Evolutionary conservation across 192 early-diverging fungal genomes (phyloP), one percentile per base, ranked within the genome.

Genomic region (Linnemannia zychae): DNA sequence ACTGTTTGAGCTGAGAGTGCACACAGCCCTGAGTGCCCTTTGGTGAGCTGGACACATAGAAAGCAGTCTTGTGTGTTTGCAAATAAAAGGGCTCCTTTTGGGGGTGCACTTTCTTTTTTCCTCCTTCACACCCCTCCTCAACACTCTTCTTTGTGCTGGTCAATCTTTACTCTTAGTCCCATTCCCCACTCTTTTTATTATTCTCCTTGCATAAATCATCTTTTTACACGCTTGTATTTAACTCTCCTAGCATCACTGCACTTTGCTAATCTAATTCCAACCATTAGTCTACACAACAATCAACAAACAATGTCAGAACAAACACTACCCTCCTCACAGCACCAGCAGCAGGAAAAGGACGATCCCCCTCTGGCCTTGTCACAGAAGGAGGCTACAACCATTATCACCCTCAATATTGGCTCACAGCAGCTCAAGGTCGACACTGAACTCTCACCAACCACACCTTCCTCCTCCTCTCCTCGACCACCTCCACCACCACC

Each of bases 381-480:
- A n/a, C 57, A 63, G 28, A 63, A 31, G 11, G 57, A 22, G 20
- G 22, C 22, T 57, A 57, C 53, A 3, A 6, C 22, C 57, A 16
- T 7, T n/a, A 57, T 0, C 28, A 63, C 28, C 9, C 15, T 28
- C 12, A 63, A 63, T 31, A 63, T 12, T 31, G 12, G 2, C 0
- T 63, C 28, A 31, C 71, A 44, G n/a, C 71, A 44, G n/a, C 53
- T 68, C n/a, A 48, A 70, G n/a, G 68, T 76, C 2, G 47, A 36
- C 28, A 82, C 65, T 20, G 70, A 73, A 53, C 38, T 28, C 22
- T 46, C 20, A 3, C 53, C 33, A 48, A 7, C 49, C 20, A 47
- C 79, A 5, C 46, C n/a, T 7, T 22, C 74, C 31, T 49, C 57
- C 38, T 57, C 67, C 3, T 74, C 71, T 69, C 13, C 38, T 38